Conservation (phyloP, 805 yeast species). For the Lachancea quebecensis region DNA sequence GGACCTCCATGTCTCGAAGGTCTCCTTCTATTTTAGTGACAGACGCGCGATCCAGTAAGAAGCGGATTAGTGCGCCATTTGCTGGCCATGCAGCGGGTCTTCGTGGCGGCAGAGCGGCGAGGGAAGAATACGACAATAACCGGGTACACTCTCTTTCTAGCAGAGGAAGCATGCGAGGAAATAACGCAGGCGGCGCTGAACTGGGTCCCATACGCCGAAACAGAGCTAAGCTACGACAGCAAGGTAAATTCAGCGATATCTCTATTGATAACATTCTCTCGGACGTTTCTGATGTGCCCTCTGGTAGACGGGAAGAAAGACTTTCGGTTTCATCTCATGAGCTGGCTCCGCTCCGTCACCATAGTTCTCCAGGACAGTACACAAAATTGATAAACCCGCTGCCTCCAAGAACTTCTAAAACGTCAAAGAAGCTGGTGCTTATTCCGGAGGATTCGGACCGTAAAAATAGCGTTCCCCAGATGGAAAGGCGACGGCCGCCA, state of each 20-base stretch:
- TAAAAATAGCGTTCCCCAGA: background rate
- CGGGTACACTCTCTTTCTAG: too few species aligned
- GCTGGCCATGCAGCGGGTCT: conserved; percentile 50
- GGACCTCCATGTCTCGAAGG: conserved; percentile 45
- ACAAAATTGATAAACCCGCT: conserved; percentile 25
- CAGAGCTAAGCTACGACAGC: conserved; percentile 5
- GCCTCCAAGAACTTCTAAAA: conserved; percentile 70
- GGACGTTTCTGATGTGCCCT: conserved; percentile 80
- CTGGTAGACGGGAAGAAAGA: conserved; percentile 48
- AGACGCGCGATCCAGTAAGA: conserved; percentile 61
- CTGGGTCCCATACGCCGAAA: conserved; percentile 1
- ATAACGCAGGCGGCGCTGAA: too few species aligned
- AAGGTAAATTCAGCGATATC: conserved; percentile 59
- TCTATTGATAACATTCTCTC: conserved; percentile 75
- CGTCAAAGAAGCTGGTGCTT: conserved; percentile 76
- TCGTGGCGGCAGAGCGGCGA: conserved; percentile 9
- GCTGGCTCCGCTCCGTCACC: conserved; percentile 9
- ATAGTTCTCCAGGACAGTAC: conserved; percentile 7
- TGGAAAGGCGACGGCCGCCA: conserved; percentile 5
- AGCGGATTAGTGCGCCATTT: conserved; percentile 60
- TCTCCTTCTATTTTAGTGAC: conserved; percentile 93
- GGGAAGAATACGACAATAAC: background rate
- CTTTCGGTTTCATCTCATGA: conserved; percentile 33
- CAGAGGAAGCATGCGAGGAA: too few species aligned
- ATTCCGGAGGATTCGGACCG: conserved; percentile 52